Base-by-base conservation (phyloP, 164 flowering plant species). In the Hamamelis virginiana region DNA sequence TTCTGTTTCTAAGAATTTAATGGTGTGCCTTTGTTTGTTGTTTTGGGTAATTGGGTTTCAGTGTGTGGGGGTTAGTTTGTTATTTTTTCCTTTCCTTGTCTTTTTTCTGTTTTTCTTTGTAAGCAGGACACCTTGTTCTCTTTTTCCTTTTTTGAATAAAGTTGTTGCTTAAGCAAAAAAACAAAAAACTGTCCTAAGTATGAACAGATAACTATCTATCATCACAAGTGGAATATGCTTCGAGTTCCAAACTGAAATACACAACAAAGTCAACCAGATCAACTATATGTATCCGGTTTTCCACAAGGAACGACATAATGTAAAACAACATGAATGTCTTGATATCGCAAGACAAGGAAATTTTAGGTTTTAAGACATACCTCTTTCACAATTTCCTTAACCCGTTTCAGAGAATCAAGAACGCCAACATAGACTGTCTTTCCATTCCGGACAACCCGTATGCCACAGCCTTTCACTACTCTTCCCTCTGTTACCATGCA, bases 401-500 rank as follows among this genome's bases (percentile, higher is more conserved):
- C 96, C 62, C 96, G 83, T 76, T 86, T 84, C 79, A 91, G 69
- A 58, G 98, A 94, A 72, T 83, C 84, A 69, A 94, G 82, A 23
- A 72, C 77, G 50, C 97, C 96, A 72, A 74, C 83, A 72, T 85
- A 68, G 41, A 88, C 82, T 60, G 77, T 75, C 76, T 81, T 90
- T 14, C 93, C 82, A 11, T 81, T 87, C 66, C 97, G 82, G 28
- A 78, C 44, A 2, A 94, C 82, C 44, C 81, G 87, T 70, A 91
- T 72, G 38, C 94, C 94, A 80, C 93, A 91, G 66, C 82, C 91
- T 76, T 87, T 89, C 70, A 77, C 82, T 9, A 91, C 65, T 73
- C 89, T 91, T 62, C 98, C 98, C 62, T 90, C 96, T 14, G 84
- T 82, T 55, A 91, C 88, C 92, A 91, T 90, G 82, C 98, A 94